A percentile compares a stretch with the other conserved stretches of the same genome.
Evolutionary conservation across 176 grass and related monocot species (phyloP).

Genomic region (Miscanthus lutarioriparius): DNA sequence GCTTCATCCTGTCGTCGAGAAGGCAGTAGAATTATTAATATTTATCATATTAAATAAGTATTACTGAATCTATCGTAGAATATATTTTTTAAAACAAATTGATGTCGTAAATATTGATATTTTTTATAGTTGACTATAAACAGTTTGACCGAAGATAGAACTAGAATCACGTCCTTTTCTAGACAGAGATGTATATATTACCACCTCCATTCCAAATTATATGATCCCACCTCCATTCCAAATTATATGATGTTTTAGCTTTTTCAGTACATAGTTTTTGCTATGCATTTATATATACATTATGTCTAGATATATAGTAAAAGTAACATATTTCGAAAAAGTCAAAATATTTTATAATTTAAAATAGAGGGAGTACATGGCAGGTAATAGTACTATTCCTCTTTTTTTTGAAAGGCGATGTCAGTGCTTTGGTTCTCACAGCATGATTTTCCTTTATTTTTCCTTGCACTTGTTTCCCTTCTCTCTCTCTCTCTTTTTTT

Average conservation of each 20-base stretch:
- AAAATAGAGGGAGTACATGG: background rate
- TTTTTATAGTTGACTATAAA: background rate
- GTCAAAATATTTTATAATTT: background rate
- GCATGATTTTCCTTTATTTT: background rate
- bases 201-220: too few species aligned
- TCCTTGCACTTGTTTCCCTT: background rate
- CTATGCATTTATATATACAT: too few species aligned
- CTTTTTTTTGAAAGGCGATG: background rate
- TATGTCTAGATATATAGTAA: background rate
- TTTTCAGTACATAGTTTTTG: too few species aligned
- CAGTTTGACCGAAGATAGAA: background rate
- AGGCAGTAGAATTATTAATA: too few species aligned
- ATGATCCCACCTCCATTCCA: too few species aligned
- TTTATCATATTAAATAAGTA: background rate
- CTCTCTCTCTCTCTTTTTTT: background rate
- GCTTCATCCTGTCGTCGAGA: background rate
- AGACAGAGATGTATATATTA: too few species aligned
- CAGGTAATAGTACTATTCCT: background rate
- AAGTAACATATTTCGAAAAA: background rate
- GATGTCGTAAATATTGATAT: background rate
- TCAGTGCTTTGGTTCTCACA: background rate
- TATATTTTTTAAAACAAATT: background rate
- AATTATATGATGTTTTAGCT: too few species aligned
- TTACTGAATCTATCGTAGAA: background rate
- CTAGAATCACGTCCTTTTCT: too few species aligned